Evolutionary conservation across 225 moss, liverwort and hornwort genomes (phyloP).

Genomic region (Pseudoscleropodium purum): DNA sequence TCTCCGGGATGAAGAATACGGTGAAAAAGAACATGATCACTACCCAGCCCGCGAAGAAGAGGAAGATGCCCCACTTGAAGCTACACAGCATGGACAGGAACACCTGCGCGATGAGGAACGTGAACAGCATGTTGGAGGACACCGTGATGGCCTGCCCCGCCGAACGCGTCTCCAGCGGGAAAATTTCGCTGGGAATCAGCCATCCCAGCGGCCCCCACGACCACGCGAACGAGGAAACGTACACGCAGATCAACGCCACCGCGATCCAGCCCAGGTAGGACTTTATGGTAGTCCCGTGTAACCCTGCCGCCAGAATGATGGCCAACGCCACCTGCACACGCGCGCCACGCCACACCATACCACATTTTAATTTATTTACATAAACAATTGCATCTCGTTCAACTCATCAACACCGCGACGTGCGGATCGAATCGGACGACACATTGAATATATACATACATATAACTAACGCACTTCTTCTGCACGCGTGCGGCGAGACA

Average conservation of each 20-base stretch:
- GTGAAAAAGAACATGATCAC: constrained; percentile 39
- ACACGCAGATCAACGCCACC: constrained; percentile 33
- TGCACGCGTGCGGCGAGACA: background rate
- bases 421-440: background rate
- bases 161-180: constrained; percentile 45
- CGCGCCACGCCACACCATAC: background rate
- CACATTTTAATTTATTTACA: background rate
- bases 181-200: constrained; percentile 55
- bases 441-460: background rate
- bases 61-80: constrained; percentile 54
- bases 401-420: background rate
- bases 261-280: background rate
- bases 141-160: constrained; percentile 51
- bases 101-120: constrained; percentile 42
- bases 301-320: constrained; percentile 7
- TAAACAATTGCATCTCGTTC: background rate
- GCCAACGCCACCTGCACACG: constrained; percentile 24
- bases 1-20: constrained; percentile 42
- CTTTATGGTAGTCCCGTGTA: background rate
- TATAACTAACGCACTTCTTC: background rate
- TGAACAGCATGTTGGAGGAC: constrained; percentile 49
- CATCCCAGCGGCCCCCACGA: constrained; percentile 57
- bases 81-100: constrained; percentile 44
- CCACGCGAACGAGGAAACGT: constrained; percentile 46
- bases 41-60: constrained; percentile 56